Base-by-base conservation (phyloP, 2,329 filamentous ascomycete species). In the Colletotrichum agaves region DNA sequence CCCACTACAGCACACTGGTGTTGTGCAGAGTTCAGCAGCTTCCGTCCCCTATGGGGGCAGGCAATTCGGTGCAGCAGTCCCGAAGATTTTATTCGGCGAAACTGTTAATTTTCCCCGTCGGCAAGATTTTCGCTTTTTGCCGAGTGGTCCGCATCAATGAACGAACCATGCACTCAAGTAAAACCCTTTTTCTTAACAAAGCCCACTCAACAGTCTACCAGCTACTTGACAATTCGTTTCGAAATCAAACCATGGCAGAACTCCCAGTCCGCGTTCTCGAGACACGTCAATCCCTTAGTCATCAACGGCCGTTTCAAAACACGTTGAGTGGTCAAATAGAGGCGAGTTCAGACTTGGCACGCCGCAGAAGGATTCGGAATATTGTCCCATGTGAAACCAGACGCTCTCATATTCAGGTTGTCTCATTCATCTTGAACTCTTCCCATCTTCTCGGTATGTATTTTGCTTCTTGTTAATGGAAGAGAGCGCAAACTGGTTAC, bases 51-150 rank as follows among this genome's bases (percentile, higher is more conserved):
- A 53, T 19, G 19, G 50, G 27, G 19, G 12, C 10, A 56, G 37
- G 52, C 23, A 41, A 33, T 31, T 56, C 52, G 52, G 52, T 56
- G 35, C 35, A 50, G 44, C 44, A 60, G 31, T 50, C 43, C 57
- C 44, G 35, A 35, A 17, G 8, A 23, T 50, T 7, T 41, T 7
- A 31, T 33, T 67, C 65, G 61, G 65, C 47, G 7, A 64, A 59
- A 50, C 12, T 37, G 33, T 15, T 23, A 7, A 8, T 60, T 56
- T 67, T 41, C 4, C 15, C 65, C 61, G 65, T 37, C 65, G 65
- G 65, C 46, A 64, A 67, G 11, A 39, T 7, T 39, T 5, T 21
- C 15, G 3, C n/a, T 23, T 44, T 49, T 53, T 4, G 33, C 61
- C 61, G 63, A 44, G 19, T 27, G 27, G 27, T 27, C 27, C 27